phyloP scores from a whole-genome alignment of 192 early-diverging fungal genomes.

The Phlyctochytrium planicorne region DNA sequence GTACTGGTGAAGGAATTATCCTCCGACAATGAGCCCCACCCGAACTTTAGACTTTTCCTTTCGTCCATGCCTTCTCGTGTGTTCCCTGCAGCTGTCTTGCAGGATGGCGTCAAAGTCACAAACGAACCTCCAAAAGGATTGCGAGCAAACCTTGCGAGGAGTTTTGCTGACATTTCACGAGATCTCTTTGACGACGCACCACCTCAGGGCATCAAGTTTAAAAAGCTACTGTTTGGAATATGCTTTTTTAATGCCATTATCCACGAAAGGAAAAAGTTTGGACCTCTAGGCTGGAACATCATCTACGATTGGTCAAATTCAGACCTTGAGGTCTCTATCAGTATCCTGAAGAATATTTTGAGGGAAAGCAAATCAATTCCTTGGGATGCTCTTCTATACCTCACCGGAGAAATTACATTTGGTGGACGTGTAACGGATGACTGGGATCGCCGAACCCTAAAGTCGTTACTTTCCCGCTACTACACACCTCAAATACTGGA shows the following conservation, averaged over 20 bases:
- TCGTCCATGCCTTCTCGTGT: conserved; percentile 66
- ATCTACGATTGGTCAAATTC: conserved; percentile 60
- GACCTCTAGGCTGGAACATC: conserved; percentile 64
- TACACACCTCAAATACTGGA: conserved; percentile 56
- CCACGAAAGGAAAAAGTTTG: conserved; percentile 65
- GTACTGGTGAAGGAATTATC: conserved; percentile 56
- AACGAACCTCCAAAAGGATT: conserved; percentile 66
- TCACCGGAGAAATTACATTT: conserved; percentile 63
- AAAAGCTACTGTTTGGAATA: conserved; percentile 60
- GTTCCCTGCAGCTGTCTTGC: conserved; percentile 61
- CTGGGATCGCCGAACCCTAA: conserved; percentile 59
- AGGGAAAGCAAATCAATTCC: conserved; percentile 50
- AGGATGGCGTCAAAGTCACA: conserved; percentile 64
- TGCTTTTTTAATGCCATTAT: conserved; percentile 67
- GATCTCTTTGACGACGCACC: conserved; percentile 61
- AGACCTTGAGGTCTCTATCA: conserved; percentile 56
- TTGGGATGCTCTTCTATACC: conserved; percentile 59
- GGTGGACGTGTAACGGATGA: conserved; percentile 65
- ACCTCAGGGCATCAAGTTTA: conserved; percentile 55
- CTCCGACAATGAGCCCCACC: conserved; percentile 39
- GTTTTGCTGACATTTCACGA: conserved; percentile 56
- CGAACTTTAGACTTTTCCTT: conserved; percentile 54
- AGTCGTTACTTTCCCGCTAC: conserved; percentile 50
- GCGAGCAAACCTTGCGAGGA: conserved; percentile 56
- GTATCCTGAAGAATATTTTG: conserved; percentile 52